A percentile compares a stretch with the other conserved stretches of the same genome.
These are phyloP conservation scores for Peronospora destructor DNA, from an alignment of 352 stramenopile species.

Conservation along the genomic window DNA sequence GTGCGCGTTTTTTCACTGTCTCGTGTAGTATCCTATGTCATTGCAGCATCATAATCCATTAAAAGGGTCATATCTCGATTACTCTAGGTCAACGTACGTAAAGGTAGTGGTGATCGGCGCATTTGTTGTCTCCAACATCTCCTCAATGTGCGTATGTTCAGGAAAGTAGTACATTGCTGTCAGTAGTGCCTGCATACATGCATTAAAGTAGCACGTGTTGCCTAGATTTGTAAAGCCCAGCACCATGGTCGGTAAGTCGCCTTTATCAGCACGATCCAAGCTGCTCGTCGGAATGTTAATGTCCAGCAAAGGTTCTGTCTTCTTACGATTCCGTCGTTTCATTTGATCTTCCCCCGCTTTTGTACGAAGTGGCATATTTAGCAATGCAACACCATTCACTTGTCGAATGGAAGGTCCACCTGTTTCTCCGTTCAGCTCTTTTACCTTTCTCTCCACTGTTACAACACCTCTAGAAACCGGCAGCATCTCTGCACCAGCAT, in stretches of 20 bases:
- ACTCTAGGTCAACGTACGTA: slow-evolving; percentile 29
- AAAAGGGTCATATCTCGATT: not conserved
- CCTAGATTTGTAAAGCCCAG: slow-evolving; percentile 85
- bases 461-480: slow-evolving; percentile 7
- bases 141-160: slow-evolving; percentile 39
- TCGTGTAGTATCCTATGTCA: slow-evolving; percentile 44
- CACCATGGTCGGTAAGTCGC: slow-evolving; percentile 32
- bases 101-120: slow-evolving; percentile 86
- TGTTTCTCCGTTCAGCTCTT: not conserved
- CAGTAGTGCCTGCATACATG: slow-evolving; percentile 83
- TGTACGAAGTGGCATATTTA: slow-evolving; percentile 29
- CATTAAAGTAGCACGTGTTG: slow-evolving; percentile 93
- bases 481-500: slow-evolving; percentile 11
- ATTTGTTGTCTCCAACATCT: slow-evolving; percentile 51
- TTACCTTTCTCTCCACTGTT: slow-evolving; percentile 7
- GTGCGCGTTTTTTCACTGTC: slow-evolving; percentile 48
- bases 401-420: slow-evolving; percentile 1
- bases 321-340: slow-evolving; percentile 20
- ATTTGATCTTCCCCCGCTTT: slow-evolving; percentile 30
- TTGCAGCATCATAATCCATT: slow-evolving; percentile 5
- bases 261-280: not conserved
- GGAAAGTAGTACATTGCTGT: slow-evolving; percentile 82
- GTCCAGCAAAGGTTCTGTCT: slow-evolving; percentile 13
- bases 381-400: slow-evolving; percentile 13
- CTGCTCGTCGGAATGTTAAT: slow-evolving; percentile 6